Conservation (phyloP, 2,329 filamentous ascomycete species). For the Diaporthe citriasiana region DNA sequence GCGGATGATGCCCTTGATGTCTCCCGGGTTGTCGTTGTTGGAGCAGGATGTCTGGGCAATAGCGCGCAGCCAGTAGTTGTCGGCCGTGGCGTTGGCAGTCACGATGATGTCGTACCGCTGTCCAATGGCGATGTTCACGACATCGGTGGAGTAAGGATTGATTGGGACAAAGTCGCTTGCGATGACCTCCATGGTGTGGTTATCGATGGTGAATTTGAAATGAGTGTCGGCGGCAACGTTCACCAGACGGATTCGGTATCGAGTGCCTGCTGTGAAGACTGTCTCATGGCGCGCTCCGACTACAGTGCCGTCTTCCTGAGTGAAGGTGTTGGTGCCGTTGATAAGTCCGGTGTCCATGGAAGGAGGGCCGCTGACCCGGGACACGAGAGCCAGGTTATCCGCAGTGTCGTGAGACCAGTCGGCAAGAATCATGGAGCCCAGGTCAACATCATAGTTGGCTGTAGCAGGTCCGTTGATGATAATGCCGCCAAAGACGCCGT, state of each 20-base stretch:
- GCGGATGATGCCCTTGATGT: conserved; percentile 65
- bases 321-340: conserved; percentile 59
- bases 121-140: conserved; percentile 65
- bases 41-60: conserved; percentile 59
- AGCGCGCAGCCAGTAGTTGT: conserved; percentile 64
- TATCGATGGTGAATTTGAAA: conserved; percentile 57
- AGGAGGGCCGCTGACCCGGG: conserved; percentile 52
- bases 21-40: conserved; percentile 54
- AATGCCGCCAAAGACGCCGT: conserved; percentile 72
- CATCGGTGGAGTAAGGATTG: conserved; percentile 60
- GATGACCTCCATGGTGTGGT: conserved; percentile 61
- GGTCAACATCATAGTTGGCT: conserved; percentile 72
- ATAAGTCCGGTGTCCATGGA: conserved; percentile 59
- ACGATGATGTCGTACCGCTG: conserved; percentile 64
- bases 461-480: conserved; percentile 72
- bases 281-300: conserved; percentile 54
- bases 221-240: conserved; percentile 39
- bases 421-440: conserved; percentile 69
- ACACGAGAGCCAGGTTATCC: conserved; percentile 52
- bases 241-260: conserved; percentile 50
- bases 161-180: conserved; percentile 63
- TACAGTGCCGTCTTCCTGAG: conserved; percentile 46
- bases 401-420: conserved; percentile 68
- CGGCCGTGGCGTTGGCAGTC: conserved; percentile 49
- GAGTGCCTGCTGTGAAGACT: conserved; percentile 57